Evolutionary conservation across 2,329 filamentous ascomycete genomes (phyloP).

Genomic region (Talaromyces funiculosus): DNA sequence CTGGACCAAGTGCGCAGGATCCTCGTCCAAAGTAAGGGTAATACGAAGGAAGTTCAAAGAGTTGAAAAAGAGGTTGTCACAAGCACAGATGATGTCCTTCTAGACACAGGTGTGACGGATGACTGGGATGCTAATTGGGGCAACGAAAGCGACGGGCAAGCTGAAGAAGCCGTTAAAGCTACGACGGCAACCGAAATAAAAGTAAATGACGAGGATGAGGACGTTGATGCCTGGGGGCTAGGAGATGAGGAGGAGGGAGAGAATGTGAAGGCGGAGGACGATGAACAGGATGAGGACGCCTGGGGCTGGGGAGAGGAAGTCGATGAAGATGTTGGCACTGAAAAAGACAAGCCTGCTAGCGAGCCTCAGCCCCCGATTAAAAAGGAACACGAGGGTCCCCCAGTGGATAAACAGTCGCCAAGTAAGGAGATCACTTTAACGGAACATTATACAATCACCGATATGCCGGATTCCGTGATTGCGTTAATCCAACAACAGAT

Average conservation of each 20-base stretch:
- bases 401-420: not conserved
- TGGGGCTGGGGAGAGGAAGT: constrained; percentile 81
- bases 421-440: constrained; percentile 66
- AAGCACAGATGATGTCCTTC: constrained; percentile 60
- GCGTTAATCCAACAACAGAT: constrained; percentile 38
- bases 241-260: constrained; percentile 37
- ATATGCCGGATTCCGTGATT: constrained; percentile 72
- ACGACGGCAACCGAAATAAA: constrained; percentile 11
- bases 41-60: constrained; percentile 67
- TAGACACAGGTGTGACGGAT: constrained; percentile 47
- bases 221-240: constrained; percentile 49
- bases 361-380: constrained; percentile 18
- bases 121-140: constrained; percentile 82
- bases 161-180: not conserved
- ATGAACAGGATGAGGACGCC: constrained; percentile 53
- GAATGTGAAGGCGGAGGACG: constrained; percentile 22
- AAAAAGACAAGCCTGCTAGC: constrained; percentile 19
- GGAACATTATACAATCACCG: constrained; percentile 84
- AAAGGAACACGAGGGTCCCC: constrained; percentile 10
- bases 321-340: constrained; percentile 33
- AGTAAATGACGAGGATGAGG: constrained; percentile 33
- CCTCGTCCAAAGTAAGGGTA: constrained; percentile 61
- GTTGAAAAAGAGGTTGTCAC: constrained; percentile 78
- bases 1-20: constrained; percentile 68
- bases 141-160: constrained; percentile 53